Conservation (phyloP, 1,139 yeast species). For the Zygosaccharomyces sapae region DNA sequence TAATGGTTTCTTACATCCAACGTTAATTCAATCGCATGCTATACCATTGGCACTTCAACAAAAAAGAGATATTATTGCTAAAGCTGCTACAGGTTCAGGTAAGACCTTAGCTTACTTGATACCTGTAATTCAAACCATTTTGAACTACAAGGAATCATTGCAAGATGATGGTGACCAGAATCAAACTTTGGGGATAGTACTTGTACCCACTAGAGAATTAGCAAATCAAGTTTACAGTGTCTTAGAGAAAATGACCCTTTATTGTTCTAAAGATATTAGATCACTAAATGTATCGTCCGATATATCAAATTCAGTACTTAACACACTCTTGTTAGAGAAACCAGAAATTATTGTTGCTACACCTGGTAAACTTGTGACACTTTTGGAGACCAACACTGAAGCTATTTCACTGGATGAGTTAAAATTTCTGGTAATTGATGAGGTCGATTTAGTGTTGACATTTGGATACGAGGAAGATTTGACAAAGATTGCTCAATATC, state of each 20-base stretch:
- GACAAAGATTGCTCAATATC: constrained; percentile 52
- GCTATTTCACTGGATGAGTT: constrained; percentile 51
- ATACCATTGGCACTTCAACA: constrained; percentile 87
- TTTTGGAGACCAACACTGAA: constrained; percentile 45
- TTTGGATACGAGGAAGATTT: constrained; percentile 91
- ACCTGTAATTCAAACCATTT: constrained; percentile 69
- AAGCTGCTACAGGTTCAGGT: constrained; percentile 90
- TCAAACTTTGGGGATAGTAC: constrained; percentile 50
- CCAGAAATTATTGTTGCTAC: constrained; percentile 87
- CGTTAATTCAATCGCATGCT: constrained; percentile 86
- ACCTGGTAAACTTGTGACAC: constrained; percentile 69
- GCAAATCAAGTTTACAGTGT: constrained; percentile 78
- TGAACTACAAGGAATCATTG: constrained; percentile 39
- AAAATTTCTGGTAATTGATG: constrained; percentile 81
- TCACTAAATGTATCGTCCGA: constrained; percentile 72
- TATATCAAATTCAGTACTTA: constrained; percentile 67
- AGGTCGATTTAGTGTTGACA: constrained; percentile 85
- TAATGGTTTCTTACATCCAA: constrained; percentile 79
- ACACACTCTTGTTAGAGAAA: constrained; percentile 61
- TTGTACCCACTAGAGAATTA: constrained; percentile 84
- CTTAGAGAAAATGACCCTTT: constrained; percentile 61
- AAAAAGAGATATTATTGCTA: constrained; percentile 79
- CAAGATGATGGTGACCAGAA: constrained; percentile 25
- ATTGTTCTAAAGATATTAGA: constrained; percentile 64
- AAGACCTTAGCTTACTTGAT: constrained; percentile 80